These are phyloP conservation scores for Yarrowia keelungensis DNA, from an alignment of 805 yeast species.

Conservation along the genomic window DNA sequence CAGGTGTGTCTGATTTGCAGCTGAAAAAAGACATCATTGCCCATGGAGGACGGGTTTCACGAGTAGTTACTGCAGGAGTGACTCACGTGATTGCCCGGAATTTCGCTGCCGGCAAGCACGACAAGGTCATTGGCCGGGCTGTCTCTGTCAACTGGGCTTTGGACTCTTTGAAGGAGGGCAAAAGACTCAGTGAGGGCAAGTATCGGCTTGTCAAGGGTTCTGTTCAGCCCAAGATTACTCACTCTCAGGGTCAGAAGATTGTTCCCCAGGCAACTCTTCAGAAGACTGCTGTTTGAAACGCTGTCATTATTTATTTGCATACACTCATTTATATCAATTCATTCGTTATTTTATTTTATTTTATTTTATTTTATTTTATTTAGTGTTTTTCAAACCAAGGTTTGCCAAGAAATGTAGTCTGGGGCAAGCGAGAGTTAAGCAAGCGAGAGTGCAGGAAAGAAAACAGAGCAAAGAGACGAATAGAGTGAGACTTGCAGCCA, in stretches of 20 bases:
- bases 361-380: not conserved
- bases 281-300: too few relatives aligned
- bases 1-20: conserved; percentile 30
- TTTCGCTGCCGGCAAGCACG: conserved; percentile 33
- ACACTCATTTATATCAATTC: too few relatives aligned
- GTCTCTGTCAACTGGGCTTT: conserved; percentile 24
- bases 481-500: too few relatives aligned
- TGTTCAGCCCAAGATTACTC: not conserved
- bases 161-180: conserved; percentile 29
- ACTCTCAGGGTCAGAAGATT: not conserved
- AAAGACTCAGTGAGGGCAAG: conserved; percentile 2
- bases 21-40: conserved; percentile 30
- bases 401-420: conserved; percentile 14
- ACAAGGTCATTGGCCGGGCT: conserved; percentile 5
- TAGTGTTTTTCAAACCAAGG: not conserved
- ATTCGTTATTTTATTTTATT: not conserved
- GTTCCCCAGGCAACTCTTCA: not conserved
- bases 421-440: conserved; percentile 10
- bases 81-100: conserved; percentile 36
- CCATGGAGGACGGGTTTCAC: conserved; percentile 22
- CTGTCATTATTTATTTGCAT: not conserved
- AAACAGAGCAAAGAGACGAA: not conserved
- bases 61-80: conserved; percentile 17
- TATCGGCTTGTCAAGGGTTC: not conserved
- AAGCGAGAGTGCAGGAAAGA: not conserved